Percentiles rank a stretch among this genome's conserved stretches.
Conservation (phyloP, 352 stramenopile species). For the Phytopythium oedochilum region DNA sequence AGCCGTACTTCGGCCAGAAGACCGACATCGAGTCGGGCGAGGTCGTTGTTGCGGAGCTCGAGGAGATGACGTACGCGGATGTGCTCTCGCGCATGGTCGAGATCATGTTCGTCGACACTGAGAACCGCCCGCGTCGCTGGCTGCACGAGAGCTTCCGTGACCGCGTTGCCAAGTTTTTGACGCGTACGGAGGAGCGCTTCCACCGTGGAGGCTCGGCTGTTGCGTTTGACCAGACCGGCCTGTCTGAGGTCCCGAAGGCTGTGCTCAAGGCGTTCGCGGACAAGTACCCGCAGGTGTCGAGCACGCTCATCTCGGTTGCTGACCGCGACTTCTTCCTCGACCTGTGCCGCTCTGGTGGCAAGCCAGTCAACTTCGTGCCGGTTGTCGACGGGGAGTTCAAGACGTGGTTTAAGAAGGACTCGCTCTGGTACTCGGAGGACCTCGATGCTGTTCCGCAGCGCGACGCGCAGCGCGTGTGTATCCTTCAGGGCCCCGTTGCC, state of each 20-base stretch:
- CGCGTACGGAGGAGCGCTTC: slow-evolving; percentile 65
- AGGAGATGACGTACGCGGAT: slow-evolving; percentile 85
- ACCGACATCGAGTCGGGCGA: slow-evolving; percentile 29
- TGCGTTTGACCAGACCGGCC: slow-evolving; percentile 36
- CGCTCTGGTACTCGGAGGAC: slow-evolving; percentile 88
- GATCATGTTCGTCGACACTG: slow-evolving; percentile 66
- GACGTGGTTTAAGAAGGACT: slow-evolving; percentile 90
- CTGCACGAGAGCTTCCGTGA: slow-evolving; percentile 63
- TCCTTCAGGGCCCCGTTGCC: slow-evolving; percentile 79
- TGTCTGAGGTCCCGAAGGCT: slow-evolving; percentile 38
- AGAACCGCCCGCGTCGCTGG: slow-evolving; percentile 58
- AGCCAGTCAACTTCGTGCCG: slow-evolving; percentile 86
- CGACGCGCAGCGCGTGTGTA: slow-evolving; percentile 77
- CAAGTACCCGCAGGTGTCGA: slow-evolving; percentile 44
- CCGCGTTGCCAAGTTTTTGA: slow-evolving; percentile 75
- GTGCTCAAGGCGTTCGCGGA: slow-evolving; percentile 39
- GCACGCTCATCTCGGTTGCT: slow-evolving; percentile 59
- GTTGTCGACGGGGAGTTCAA: slow-evolving; percentile 78
- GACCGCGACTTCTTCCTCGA: slow-evolving; percentile 85
- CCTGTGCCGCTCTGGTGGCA: slow-evolving; percentile 74
- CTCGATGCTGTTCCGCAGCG: slow-evolving; percentile 72
- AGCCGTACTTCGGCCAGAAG: slow-evolving; percentile 84
- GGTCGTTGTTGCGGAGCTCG: slow-evolving; percentile 41
- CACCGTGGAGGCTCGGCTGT: slow-evolving; percentile 19
- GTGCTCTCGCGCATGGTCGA: slow-evolving; percentile 74